phyloP scores from a whole-genome alignment of 148 eudicot genomes.

The Persicaria maculosa region DNA sequence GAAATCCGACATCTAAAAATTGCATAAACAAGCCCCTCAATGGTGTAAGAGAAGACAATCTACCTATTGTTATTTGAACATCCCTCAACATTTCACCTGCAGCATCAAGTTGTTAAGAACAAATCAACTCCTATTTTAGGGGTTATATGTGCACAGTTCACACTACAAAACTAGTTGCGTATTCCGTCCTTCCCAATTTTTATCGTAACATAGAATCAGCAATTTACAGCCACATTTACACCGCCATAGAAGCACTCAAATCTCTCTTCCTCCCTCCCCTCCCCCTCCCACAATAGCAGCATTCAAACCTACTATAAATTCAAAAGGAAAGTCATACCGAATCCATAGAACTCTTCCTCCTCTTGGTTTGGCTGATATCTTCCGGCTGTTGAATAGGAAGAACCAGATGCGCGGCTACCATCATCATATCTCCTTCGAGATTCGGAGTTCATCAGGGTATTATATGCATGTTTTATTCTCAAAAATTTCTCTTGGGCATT shows the following conservation, averaged over 20 bases:
- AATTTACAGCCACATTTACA: neutral
- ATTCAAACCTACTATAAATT: neutral
- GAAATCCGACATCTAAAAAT: neutral
- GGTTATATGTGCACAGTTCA: neutral
- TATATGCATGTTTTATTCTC: slow-evolving; percentile 98
- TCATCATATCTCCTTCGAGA: slow-evolving; percentile 53
- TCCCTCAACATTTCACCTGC: slow-evolving; percentile 98
- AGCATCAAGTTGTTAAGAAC: slow-evolving; percentile 50
- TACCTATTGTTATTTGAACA: slow-evolving; percentile 89
- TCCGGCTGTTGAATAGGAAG: slow-evolving; percentile 53
- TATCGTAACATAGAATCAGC: neutral
- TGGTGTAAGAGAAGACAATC: slow-evolving; percentile 34
- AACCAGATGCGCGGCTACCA: slow-evolving; percentile 38
- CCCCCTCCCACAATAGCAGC: neutral
- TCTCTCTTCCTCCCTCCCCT: neutral
- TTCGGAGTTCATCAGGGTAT: slow-evolving; percentile 65
- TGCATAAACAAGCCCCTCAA: slow-evolving; percentile 21
- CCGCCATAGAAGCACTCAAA: neutral
- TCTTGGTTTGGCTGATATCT: slow-evolving; percentile 43
- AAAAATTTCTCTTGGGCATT: slow-evolving; percentile 91
- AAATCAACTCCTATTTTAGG: slow-evolving; percentile 24
- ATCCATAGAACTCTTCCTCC: slow-evolving; percentile 92
- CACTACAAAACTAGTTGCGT: slow-evolving; percentile 3
- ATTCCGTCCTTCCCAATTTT: neutral
- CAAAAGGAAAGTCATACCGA: slow-evolving; percentile 40